A percentile compares a stretch with the other conserved stretches of the same genome.
Evolutionary conservation across 2,329 filamentous ascomycete species (phyloP).

Genomic region (Coniochaeta pulveracea): DNA sequence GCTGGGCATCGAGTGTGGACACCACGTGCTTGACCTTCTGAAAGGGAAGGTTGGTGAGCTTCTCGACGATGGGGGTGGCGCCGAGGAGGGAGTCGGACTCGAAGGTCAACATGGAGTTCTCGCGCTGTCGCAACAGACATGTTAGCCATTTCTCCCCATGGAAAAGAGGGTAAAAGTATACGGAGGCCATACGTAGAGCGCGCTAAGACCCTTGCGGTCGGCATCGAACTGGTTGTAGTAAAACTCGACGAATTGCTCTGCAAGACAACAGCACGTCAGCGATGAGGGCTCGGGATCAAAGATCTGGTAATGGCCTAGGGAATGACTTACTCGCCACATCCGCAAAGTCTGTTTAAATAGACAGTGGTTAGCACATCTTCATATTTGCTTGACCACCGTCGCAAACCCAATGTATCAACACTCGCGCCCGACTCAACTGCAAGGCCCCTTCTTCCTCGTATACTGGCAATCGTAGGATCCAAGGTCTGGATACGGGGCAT

Average conservation of each 20-base stretch:
- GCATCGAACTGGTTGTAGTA: constrained; percentile 85
- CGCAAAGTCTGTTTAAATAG: constrained; percentile 27
- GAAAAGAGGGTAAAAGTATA: background rate
- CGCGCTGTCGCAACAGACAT: constrained; percentile 57
- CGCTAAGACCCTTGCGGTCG: constrained; percentile 51
- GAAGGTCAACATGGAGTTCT: constrained; percentile 87
- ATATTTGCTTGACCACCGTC: too few relatives aligned
- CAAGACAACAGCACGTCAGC: too few relatives aligned
- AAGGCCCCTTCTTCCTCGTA: too few relatives aligned
- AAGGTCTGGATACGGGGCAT: too few relatives aligned
- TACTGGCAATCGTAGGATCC: too few relatives aligned
- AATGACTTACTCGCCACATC: constrained; percentile 33
- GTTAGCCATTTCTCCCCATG: constrained; percentile 1
- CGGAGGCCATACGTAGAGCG: constrained; percentile 64
- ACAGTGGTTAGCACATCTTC: background rate
- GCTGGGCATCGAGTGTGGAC: constrained; percentile 73
- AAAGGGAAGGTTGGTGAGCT: constrained; percentile 68
- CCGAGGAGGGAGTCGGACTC: constrained; percentile 62
- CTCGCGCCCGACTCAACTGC: too few relatives aligned
- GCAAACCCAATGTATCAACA: too few relatives aligned
- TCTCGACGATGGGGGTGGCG: constrained; percentile 56
- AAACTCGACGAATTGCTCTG: constrained; percentile 79
- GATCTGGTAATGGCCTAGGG: too few relatives aligned
- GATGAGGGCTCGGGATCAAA: too few relatives aligned
- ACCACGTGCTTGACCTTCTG: constrained; percentile 70